phyloP scores from a whole-genome alignment of 2,329 filamentous ascomycete species.

The Trichoderma sp. region DNA sequence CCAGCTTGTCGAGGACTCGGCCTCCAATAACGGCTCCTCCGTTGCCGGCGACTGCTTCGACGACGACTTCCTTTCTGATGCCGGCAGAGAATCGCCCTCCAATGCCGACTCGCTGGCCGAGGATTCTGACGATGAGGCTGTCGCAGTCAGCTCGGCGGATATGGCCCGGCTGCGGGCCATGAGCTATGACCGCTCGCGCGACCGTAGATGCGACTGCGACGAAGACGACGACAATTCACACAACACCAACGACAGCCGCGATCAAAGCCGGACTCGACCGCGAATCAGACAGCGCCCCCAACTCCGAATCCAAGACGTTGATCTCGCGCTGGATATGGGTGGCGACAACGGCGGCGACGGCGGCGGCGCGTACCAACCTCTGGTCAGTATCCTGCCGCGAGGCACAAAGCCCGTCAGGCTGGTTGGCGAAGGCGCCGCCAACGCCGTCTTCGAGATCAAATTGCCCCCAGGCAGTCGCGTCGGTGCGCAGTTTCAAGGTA shows the following conservation, averaged over 20 bases:
- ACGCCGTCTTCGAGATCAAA: slow-evolving; percentile 66
- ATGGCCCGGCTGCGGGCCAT: slow-evolving; percentile 26
- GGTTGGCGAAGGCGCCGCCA: slow-evolving; percentile 70
- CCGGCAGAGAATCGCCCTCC: slow-evolving; percentile 19
- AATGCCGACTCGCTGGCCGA: slow-evolving; percentile 20
- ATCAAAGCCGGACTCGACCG: background rate
- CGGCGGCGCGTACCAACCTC: slow-evolving; percentile 1
- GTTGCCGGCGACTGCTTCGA: slow-evolving; percentile 22
- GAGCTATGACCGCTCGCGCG: slow-evolving; percentile 8
- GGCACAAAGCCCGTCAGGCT: slow-evolving; percentile 39
- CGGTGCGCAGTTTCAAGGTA: slow-evolving; percentile 32
- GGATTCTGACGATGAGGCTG: slow-evolving; percentile 21
- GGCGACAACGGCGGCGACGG: background rate
- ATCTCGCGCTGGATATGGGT: background rate
- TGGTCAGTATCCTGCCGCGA: slow-evolving; percentile 34
- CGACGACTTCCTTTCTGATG: slow-evolving; percentile 19
- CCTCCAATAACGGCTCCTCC: slow-evolving; percentile 24
- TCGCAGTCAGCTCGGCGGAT: slow-evolving; percentile 26
- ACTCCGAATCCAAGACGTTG: background rate
- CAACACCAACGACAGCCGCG: background rate
- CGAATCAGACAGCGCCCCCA: background rate
- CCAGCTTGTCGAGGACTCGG: slow-evolving; percentile 24
- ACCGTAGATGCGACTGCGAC: background rate
- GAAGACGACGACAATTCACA: background rate
- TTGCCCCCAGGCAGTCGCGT: slow-evolving; percentile 30